Evolutionary conservation across 805 yeast genomes (phyloP), one percentile per base, ranked within the genome.

Genomic region (Candida railenensis): DNA sequence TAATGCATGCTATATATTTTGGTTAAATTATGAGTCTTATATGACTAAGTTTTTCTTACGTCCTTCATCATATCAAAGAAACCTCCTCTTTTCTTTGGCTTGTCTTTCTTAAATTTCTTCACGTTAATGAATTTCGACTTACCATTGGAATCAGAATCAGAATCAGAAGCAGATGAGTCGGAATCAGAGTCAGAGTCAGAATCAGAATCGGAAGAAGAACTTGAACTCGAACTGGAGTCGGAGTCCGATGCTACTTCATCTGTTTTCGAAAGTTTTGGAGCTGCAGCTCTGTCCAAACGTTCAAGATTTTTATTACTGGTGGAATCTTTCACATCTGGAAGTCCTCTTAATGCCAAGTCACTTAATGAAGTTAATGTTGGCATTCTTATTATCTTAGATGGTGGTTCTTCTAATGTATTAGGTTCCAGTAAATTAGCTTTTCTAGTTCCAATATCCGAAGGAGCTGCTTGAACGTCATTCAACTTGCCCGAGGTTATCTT

Each of bases 321-420:
- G 30, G 30, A 67, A 39, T 82, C 87, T 46, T 73, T 76, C 0
- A 84, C 88, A 18, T 80, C 87, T 1, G 90, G 90, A 11, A 84
- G 74, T 3, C 88, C 89, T 44, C 83, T 70, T n/a, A 76, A 71
- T 3, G 76, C 82, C 48, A 85, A 65, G 49, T 83, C 86, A 2
- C 80, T 76, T 28, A 85, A 62, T 0, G 87, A 78, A 15, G 62
- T 53, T 45, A 81, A 70, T 0, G 83, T 77, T 1, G 69, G 69
- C 40, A 56, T 59, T 42, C 52, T 57, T n/a, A 55, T 19, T 8
- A 39, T 14, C 16, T 39, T 39, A 4, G 42, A 4, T 14, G 15
- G n/a, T 15, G 33, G 14, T 11, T 25, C 30, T 7, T 25, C 30
- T 11, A 7, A 7, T 15, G 9, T n/a, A 18, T 12, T 15, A 8